Percentiles rank a stretch among this genome's conserved stretches.
Evolutionary conservation across 768 basidiomycete species (phyloP).

Genomic region (Termitomyces sp.): DNA sequence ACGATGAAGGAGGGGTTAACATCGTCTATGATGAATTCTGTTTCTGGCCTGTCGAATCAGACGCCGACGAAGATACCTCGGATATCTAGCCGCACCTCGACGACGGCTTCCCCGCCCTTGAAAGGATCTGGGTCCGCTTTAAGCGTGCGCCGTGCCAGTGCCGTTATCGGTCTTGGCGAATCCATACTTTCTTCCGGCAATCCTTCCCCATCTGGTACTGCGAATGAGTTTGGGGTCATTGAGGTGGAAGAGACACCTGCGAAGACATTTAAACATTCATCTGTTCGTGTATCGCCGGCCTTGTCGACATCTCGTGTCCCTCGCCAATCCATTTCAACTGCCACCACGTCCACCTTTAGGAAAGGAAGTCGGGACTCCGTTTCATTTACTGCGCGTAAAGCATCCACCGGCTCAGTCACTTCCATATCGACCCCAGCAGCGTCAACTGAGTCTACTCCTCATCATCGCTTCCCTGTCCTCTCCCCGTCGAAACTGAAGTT

Average conservation of each 20-base stretch:
- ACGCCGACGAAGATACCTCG: slow-evolving; percentile 93
- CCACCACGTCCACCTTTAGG: slow-evolving; percentile 43
- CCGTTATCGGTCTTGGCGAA: slow-evolving; percentile 53
- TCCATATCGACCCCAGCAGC: slow-evolving; percentile 54
- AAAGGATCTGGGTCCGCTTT: slow-evolving; percentile 47
- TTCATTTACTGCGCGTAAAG: slow-evolving; percentile 75
- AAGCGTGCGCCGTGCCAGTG: slow-evolving; percentile 61
- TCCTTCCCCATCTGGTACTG: slow-evolving; percentile 53
- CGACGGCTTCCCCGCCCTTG: slow-evolving; percentile 65
- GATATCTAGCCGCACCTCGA: slow-evolving; percentile 81
- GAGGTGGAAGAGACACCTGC: slow-evolving; percentile 51
- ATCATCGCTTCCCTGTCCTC: slow-evolving; percentile 69
- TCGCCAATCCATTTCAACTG: slow-evolving; percentile 54
- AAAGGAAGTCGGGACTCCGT: slow-evolving; percentile 77
- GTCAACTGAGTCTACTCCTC: slow-evolving; percentile 34
- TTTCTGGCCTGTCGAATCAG: slow-evolving; percentile 59
- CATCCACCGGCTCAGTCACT: slow-evolving; percentile 77
- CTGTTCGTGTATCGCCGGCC: slow-evolving; percentile 64
- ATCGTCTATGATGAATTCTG: slow-evolving; percentile 47
- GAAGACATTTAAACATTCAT: slow-evolving; percentile 48
- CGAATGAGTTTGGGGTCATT: slow-evolving; percentile 80
- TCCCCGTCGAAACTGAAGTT: slow-evolving; percentile 85
- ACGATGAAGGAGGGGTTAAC: slow-evolving; percentile 47
- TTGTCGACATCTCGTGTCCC: slow-evolving; percentile 55
- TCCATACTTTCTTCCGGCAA: slow-evolving; percentile 52